These are phyloP conservation scores for Kappamyces sp. DNA, from an alignment of 192 early-diverging fungal species.

Conservation along the genomic window DNA sequence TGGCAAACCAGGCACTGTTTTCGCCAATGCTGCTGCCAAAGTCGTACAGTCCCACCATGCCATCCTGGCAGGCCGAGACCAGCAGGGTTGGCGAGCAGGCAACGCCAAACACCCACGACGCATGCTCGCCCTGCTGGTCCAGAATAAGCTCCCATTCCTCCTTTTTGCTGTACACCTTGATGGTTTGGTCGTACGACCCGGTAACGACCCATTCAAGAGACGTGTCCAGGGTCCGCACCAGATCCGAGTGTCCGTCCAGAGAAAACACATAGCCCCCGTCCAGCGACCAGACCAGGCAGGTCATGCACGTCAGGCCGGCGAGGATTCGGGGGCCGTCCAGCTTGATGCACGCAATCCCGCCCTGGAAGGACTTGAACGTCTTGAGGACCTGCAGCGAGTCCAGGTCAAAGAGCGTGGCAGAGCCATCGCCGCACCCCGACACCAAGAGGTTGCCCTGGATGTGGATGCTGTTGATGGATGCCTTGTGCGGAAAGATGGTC, in stretches of 20 bases:
- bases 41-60: no score
- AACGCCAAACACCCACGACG: no score
- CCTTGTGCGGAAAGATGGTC: slow-evolving; percentile 50
- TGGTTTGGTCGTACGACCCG: slow-evolving; percentile 89
- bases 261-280: background rate
- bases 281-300: no score
- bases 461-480: slow-evolving; percentile 63
- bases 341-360: slow-evolving; percentile 74
- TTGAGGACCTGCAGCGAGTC: slow-evolving; percentile 52
- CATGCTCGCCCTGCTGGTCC: no score
- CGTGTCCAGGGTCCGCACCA: slow-evolving; percentile 87
- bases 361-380: slow-evolving; percentile 58
- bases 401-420: slow-evolving; percentile 70
- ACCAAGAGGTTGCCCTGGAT: background rate
- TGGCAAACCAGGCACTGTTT: no score
- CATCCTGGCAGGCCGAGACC: no score
- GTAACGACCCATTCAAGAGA: slow-evolving; percentile 75
- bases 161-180: slow-evolving; percentile 61
- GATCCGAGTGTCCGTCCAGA: slow-evolving; percentile 69
- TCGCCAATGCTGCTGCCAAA: no score
- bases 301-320: no score
- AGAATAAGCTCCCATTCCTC: no score
- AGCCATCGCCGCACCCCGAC: background rate
- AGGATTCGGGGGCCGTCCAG: slow-evolving; percentile 51
- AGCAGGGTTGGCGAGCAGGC: no score